phyloP scores from a whole-genome alignment of 2,329 filamentous ascomycete genomes.

The Cladobotryum protrusum region DNA sequence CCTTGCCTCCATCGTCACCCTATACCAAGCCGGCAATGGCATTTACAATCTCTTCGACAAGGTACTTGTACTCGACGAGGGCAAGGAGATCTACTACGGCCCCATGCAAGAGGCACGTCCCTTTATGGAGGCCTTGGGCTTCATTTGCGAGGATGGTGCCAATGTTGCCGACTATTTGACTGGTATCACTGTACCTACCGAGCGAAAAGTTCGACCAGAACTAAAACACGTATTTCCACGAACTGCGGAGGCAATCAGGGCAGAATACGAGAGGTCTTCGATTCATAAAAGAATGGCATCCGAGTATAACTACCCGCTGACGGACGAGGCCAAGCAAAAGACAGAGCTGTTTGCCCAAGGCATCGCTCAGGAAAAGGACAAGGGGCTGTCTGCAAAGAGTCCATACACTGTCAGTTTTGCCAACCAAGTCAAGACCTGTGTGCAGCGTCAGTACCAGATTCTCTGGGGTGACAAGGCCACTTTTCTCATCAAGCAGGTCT shows the following conservation, averaged over 20 bases:
- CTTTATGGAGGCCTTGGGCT: conserved; percentile 61
- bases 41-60: conserved; percentile 68
- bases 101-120: conserved; percentile 50
- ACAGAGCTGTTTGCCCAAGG: conserved; percentile 49
- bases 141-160: conserved; percentile 54
- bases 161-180: conserved; percentile 63
- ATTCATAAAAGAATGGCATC: conserved; percentile 44
- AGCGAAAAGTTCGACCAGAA: conserved; percentile 52
- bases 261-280: conserved; percentile 44
- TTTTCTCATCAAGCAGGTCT: conserved; percentile 55
- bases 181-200: conserved; percentile 59
- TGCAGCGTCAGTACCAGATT: conserved; percentile 58
- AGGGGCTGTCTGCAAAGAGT: conserved; percentile 45
- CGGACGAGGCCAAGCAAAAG: conserved; percentile 39
- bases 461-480: conserved; percentile 59
- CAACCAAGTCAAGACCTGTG: conserved; percentile 49
- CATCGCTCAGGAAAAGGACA: conserved; percentile 49
- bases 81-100: conserved; percentile 61
- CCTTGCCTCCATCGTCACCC: conserved; percentile 54
- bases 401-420: conserved; percentile 50
- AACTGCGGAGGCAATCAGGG: conserved; percentile 38
- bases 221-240: conserved; percentile 38
- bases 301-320: conserved; percentile 53
- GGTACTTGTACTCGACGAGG: conserved; percentile 60
- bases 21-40: conserved; percentile 65